Percentiles rank a stretch among this genome's conserved stretches.
These are phyloP conservation scores for Deinandra increscens DNA, from an alignment of 129 eudicot genomes.

Conservation along the genomic window DNA sequence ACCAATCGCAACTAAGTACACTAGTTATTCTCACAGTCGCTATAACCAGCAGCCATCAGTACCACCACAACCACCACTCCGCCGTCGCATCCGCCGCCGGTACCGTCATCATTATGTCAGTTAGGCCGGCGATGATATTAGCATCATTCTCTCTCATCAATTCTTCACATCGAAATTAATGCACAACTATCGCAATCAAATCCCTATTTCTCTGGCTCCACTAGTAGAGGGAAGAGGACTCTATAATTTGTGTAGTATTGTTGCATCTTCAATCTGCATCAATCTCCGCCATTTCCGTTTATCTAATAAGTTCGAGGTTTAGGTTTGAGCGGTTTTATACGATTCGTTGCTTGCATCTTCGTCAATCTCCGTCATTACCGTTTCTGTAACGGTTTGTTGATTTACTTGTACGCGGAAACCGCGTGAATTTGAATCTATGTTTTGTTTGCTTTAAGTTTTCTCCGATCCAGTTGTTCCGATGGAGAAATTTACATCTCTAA, in stretches of 20 bases:
- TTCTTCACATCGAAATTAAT: constrained; percentile 6
- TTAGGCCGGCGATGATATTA: constrained; percentile 23
- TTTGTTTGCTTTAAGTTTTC: not conserved
- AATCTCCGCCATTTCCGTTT: not conserved
- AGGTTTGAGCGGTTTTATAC: constrained; percentile 9
- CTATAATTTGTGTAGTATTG: not conserved
- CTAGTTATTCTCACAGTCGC: too few species aligned
- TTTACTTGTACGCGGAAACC: constrained; percentile 15
- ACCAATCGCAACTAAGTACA: too few species aligned
- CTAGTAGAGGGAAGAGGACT: constrained; percentile 11
- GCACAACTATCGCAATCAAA: constrained; percentile 19
- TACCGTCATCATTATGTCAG: constrained; percentile 12
- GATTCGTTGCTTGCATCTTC: constrained; percentile 29
- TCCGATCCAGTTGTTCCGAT: constrained; percentile 19
- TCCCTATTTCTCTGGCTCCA: not conserved
- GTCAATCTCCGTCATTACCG: constrained; percentile 28
- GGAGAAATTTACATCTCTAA: constrained; percentile 9
- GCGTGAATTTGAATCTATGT: constrained; percentile 19
- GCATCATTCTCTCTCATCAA: constrained; percentile 24
- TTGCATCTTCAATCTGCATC: not conserved
- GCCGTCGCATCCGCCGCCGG: constrained; percentile 29
- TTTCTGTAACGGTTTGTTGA: constrained; percentile 27
- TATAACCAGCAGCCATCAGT: constrained; percentile 4
- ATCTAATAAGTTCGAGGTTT: constrained; percentile 10
- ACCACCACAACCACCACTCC: not conserved